Conservation (phyloP, 306 rosid genomes). For the Vigna angularis region DNA sequence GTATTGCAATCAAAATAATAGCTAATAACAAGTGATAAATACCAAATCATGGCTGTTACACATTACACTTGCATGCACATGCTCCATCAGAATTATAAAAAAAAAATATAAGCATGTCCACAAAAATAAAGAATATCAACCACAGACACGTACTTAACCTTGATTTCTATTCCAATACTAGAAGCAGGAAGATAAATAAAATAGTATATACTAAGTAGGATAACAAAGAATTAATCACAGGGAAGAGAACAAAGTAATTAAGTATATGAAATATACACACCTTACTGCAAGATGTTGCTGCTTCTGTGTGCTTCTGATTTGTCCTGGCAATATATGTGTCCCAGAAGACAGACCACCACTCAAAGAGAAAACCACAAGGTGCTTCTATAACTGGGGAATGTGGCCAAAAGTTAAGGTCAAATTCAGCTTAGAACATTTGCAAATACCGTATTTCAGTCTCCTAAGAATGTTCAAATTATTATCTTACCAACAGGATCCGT, state of each 20-base stretch:
- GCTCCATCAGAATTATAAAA: not conserved
- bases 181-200: slow-evolving; percentile 19
- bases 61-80: not conserved
- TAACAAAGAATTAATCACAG: slow-evolving; percentile 6
- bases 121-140: slow-evolving; percentile 15
- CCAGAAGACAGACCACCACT: slow-evolving; percentile 97
- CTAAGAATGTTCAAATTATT: not conserved
- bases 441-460: slow-evolving; percentile 18
- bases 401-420: slow-evolving; percentile 34
- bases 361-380: slow-evolving; percentile 81
- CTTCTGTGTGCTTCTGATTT: slow-evolving; percentile 66
- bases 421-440: slow-evolving; percentile 28
- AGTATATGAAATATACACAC: slow-evolving; percentile 46
- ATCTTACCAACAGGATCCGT: slow-evolving; percentile 68
- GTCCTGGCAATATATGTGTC: slow-evolving; percentile 66
- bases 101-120: not conserved
- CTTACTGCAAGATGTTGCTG: slow-evolving; percentile 67
- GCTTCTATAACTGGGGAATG: slow-evolving; percentile 68
- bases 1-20: not conserved
- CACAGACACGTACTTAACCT: not conserved
- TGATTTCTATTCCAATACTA: slow-evolving; percentile 22
- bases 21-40: not conserved
- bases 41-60: slow-evolving; percentile 1
- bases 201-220: not conserved
- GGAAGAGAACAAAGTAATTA: not conserved